phyloP scores from a whole-genome alignment of 2,329 filamentous ascomycete genomes.

The Scopulariopsis brevicaulis region DNA sequence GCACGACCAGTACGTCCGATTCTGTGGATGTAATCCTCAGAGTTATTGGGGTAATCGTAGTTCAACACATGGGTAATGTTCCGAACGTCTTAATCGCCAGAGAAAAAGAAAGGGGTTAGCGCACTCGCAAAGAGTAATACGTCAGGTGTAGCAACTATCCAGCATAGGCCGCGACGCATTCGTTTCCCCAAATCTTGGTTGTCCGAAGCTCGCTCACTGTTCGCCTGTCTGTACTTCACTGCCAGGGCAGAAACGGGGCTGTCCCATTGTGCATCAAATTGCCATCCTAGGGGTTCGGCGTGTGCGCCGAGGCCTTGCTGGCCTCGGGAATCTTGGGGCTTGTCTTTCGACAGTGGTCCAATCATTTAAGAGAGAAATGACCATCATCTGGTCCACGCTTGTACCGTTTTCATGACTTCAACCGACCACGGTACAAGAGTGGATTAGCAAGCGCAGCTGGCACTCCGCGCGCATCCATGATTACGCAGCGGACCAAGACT shows the following conservation, averaged over 20 bases:
- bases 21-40: conserved; percentile 96
- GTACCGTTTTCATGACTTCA: conserved; percentile 31
- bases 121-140: conserved; percentile 34
- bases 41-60: conserved; percentile 99
- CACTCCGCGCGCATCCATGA: conserved; percentile 36
- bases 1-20: conserved; percentile 94
- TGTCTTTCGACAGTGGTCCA: conserved; percentile 3
- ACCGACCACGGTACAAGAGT: conserved; percentile 51
- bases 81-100: conserved; percentile 79
- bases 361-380: conserved; percentile 3
- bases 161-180: conserved; percentile 31
- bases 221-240: conserved; percentile 33
- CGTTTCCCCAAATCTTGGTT: conserved; percentile 6
- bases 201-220: conserved; percentile 13
- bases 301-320: conserved; percentile 40
- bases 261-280: conserved; percentile 44
- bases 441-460: conserved; percentile 25
- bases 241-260: conserved; percentile 41
- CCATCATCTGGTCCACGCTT: conserved; percentile 63
- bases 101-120: conserved; percentile 60
- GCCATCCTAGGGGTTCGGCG: conserved; percentile 39
- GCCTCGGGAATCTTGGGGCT: conserved; percentile 40
- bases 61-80: conserved; percentile 99
- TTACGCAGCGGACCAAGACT: conserved; percentile 78
- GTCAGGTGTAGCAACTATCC: conserved; percentile 46